These are phyloP conservation scores for Hordeum pubiflorum DNA, from an alignment of 202 grass and related monocot species.

Conservation along the genomic window DNA sequence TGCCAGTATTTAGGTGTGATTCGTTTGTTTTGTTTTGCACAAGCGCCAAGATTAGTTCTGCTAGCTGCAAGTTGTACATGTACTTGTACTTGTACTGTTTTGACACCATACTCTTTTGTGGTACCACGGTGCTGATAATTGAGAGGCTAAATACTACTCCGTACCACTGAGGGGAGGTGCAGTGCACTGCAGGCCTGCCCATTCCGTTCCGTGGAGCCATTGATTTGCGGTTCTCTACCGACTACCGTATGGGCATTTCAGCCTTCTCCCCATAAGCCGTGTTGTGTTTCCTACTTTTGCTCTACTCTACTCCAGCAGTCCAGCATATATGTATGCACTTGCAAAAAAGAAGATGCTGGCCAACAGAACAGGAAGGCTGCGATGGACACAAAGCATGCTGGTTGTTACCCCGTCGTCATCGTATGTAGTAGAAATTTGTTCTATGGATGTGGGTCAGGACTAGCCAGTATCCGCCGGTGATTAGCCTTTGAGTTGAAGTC, in stretches of 20 bases:
- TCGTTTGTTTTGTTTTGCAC: background rate
- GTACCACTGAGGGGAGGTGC: background rate
- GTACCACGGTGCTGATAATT: background rate
- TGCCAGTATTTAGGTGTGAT: background rate
- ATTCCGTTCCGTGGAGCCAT: background rate
- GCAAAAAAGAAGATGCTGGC: background rate
- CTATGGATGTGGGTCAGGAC: background rate
- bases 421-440: background rate
- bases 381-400: background rate
- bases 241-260: conserved; percentile 1
- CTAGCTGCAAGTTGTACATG: background rate
- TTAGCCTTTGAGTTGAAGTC: background rate
- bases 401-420: background rate
- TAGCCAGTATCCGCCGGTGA: background rate
- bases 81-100: background rate
- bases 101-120: background rate
- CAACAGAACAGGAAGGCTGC: background rate
- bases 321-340: background rate
- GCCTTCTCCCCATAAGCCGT: background rate
- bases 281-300: background rate
- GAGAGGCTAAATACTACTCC: background rate
- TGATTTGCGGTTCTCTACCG: background rate
- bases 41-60: background rate
- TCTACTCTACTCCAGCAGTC: background rate
- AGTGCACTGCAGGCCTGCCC: background rate